Percentiles rank a stretch among this genome's conserved stretches.
phyloP scores from a whole-genome alignment of 495 filamentous ascomycete genomes.

The Oidiodendron maius region DNA sequence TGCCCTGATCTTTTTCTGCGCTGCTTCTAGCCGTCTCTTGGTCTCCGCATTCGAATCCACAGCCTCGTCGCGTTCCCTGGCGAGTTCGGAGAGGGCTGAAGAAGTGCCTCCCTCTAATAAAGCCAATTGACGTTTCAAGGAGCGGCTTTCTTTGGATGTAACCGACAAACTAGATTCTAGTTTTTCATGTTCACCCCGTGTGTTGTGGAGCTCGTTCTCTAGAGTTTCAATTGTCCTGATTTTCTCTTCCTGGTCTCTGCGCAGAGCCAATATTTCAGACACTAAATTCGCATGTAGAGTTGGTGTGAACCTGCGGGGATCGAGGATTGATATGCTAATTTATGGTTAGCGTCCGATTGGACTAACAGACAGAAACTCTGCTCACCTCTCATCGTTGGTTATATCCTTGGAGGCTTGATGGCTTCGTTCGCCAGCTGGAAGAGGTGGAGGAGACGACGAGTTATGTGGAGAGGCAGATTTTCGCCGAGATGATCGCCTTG shows the following conservation, averaged over 20 bases:
- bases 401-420: slow-evolving; percentile 51
- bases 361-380: background rate
- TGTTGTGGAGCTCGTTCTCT: slow-evolving; percentile 66
- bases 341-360: background rate
- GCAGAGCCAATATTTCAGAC: slow-evolving; percentile 82
- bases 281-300: slow-evolving; percentile 93
- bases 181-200: slow-evolving; percentile 66
- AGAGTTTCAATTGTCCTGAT: slow-evolving; percentile 75
- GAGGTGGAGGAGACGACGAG: slow-evolving; percentile 57
- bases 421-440: slow-evolving; percentile 40
- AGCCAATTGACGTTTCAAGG: slow-evolving; percentile 77
- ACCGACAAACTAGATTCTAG: slow-evolving; percentile 53
- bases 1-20: slow-evolving; percentile 68
- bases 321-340: slow-evolving; percentile 61
- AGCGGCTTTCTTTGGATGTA: slow-evolving; percentile 67
- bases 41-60: slow-evolving; percentile 67
- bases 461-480: slow-evolving; percentile 53
- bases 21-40: slow-evolving; percentile 69
- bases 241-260: slow-evolving; percentile 85
- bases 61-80: slow-evolving; percentile 81
- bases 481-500: slow-evolving; percentile 24
- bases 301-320: slow-evolving; percentile 88
- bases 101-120: slow-evolving; percentile 82
- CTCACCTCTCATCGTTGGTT: slow-evolving; percentile 53
- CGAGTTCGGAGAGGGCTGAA: slow-evolving; percentile 73